These are phyloP conservation scores for Polytrichum commune DNA, from an alignment of 225 moss, liverwort and hornwort species.

Conservation along the genomic window DNA sequence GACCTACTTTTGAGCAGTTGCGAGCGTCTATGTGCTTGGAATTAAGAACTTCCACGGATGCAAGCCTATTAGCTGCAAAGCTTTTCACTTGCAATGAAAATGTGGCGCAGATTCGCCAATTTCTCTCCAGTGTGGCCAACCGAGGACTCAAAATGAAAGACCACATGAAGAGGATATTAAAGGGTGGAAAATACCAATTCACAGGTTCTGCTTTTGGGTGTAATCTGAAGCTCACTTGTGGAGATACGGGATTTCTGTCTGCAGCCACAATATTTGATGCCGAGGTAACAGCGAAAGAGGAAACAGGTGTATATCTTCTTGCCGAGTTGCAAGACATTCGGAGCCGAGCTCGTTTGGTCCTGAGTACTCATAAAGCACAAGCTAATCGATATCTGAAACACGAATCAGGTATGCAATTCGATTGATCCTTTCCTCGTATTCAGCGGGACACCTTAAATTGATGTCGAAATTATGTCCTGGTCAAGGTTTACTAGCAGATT, in stretches of 20 bases:
- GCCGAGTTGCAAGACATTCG: constrained; percentile 58
- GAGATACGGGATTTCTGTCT: constrained; percentile 25
- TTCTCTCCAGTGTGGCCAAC: constrained; percentile 58
- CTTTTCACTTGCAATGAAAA: constrained; percentile 46
- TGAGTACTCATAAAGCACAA: constrained; percentile 51
- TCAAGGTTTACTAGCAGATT: background rate
- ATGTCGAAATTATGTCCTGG: background rate
- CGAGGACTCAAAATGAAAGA: constrained; percentile 62
- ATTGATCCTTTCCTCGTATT: too few species aligned
- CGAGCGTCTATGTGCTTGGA: constrained; percentile 29
- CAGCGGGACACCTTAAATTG: too few species aligned
- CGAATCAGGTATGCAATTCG: constrained; percentile 24
- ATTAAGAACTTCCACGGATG: constrained; percentile 25
- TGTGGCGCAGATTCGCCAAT: constrained; percentile 40
- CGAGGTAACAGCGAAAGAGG: constrained; percentile 24
- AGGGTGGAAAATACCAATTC: constrained; percentile 50
- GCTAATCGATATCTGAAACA: constrained; percentile 36
- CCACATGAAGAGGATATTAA: constrained; percentile 57
- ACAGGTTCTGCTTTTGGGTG: constrained; percentile 23
- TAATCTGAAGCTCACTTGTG: constrained; percentile 43
- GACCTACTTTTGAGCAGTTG: constrained; percentile 43
- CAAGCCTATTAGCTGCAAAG: constrained; percentile 48
- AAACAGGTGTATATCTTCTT: constrained; percentile 36
- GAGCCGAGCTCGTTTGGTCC: constrained; percentile 54
- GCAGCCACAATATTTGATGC: constrained; percentile 17